Evolutionary conservation across 1,139 yeast species (phyloP), one percentile per base, ranked within the genome.

Genomic region (Citeromyces hawaiiensis): DNA sequence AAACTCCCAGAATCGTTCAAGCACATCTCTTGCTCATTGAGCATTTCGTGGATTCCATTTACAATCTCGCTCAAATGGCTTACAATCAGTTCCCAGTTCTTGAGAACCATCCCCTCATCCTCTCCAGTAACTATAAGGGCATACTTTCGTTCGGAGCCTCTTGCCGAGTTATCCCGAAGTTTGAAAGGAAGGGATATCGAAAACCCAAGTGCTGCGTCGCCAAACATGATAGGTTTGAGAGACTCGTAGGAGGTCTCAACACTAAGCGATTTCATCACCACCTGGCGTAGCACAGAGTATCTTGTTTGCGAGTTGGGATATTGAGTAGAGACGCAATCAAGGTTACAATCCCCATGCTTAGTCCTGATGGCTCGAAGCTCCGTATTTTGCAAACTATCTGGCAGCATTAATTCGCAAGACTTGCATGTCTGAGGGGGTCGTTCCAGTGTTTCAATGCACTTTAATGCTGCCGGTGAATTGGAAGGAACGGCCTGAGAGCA

Each of bases 81-180:
- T 14, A 64, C 59, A 1, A 81, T 64, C 34, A 70, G 56, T 40
- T 72, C 70, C 83, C 88, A 83, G 45, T 73, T 67, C 36, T 63
- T 59, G 34, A 80, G 55, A 15, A 82, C 51, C 23, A 61, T 64
- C 5, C 63, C 52, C 47, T 77, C 87, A 37, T 68, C 59, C 48
- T 80, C 86, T 15, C 76, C 63, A 3, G 80, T 65, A 23, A 82
- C 73, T 47, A 82, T 68, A 17, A 82, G 55, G 2, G 85, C 68
- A 50, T 82, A 83, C 43, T 83, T 70, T 42, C 94, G 61, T 49
- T 81, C 91, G 4, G 83, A 76, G 1, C 94, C 94, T 42, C 94
- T 66, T 0, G 94, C 88, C 40, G 75, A 71, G 18, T 66, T 61
- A 54, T 85, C 95, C 32, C 66, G 66, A 11, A 83, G 62, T 50